These are phyloP conservation scores for Glarea lozoyensis DNA, from an alignment of 495 filamentous ascomycete species.

Conservation along the genomic window DNA sequence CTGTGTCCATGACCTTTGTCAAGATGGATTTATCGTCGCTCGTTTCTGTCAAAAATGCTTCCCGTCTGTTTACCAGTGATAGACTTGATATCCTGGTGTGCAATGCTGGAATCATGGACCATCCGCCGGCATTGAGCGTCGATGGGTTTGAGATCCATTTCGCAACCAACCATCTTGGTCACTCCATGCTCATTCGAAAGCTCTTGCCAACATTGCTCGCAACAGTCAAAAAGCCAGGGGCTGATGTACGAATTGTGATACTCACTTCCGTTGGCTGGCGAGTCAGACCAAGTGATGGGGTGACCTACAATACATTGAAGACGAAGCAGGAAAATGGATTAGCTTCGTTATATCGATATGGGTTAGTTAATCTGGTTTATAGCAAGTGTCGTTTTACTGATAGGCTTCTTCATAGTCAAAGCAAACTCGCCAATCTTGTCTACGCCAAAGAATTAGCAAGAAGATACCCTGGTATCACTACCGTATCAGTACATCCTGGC, in stretches of 20 bases:
- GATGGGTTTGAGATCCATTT: slow-evolving; percentile 55
- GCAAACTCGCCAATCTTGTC: slow-evolving; percentile 62
- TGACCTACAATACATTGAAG: slow-evolving; percentile 28
- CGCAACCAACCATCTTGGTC: slow-evolving; percentile 59
- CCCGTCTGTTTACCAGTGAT: slow-evolving; percentile 1
- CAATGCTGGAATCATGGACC: slow-evolving; percentile 60
- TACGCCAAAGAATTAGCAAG: slow-evolving; percentile 49
- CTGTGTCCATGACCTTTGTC: slow-evolving; percentile 4
- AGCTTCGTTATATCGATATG: slow-evolving; percentile 45
- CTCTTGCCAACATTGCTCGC: slow-evolving; percentile 34
- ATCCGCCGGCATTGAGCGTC: slow-evolving; percentile 32
- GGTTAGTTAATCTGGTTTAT: slow-evolving; percentile 9
- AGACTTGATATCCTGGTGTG: slow-evolving; percentile 53
- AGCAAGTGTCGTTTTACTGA: not conserved
- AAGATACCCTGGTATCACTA: slow-evolving; percentile 45
- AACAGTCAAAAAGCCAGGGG: slow-evolving; percentile 19
- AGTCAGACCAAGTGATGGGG: slow-evolving; percentile 25
- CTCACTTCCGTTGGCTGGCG: slow-evolving; percentile 27
- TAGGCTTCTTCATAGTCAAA: slow-evolving; percentile 24
- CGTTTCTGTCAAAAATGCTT: slow-evolving; percentile 5
- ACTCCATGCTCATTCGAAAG: slow-evolving; percentile 55
- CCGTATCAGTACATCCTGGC: slow-evolving; percentile 57
- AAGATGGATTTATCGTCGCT: slow-evolving; percentile 14
- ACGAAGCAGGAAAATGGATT: slow-evolving; percentile 22
- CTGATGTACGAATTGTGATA: slow-evolving; percentile 34